phyloP scores from a whole-genome alignment of 495 filamentous ascomycete genomes.

The Aspergillus leporis region DNA sequence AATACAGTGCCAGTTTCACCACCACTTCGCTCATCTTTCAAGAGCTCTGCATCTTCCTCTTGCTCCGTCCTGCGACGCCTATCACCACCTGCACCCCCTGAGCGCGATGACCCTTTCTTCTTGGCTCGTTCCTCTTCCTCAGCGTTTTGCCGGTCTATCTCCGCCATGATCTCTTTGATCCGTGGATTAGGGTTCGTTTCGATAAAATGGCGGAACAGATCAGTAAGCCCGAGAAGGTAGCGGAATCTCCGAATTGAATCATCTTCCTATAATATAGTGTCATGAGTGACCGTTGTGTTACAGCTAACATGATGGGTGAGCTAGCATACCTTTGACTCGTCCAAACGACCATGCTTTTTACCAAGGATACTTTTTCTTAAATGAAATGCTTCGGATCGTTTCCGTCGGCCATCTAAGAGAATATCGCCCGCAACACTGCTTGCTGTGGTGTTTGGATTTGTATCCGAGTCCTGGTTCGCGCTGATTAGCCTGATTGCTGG shows the following conservation, averaged over 20 bases:
- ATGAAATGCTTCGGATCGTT: constrained; percentile 79
- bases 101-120: constrained; percentile 72
- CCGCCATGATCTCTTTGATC: constrained; percentile 85
- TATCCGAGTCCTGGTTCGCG: constrained; percentile 72
- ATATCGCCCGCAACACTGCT: constrained; percentile 82
- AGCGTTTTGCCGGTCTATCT: constrained; percentile 90
- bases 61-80: constrained; percentile 88
- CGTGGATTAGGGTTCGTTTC: constrained; percentile 92
- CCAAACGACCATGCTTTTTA: constrained; percentile 88
- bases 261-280: constrained; percentile 66
- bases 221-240: constrained; percentile 92
- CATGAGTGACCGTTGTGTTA: neutral
- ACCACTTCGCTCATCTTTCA: constrained; percentile 87
- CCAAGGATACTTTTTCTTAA: constrained; percentile 88
- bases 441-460: constrained; percentile 86
- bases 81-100: constrained; percentile 80
- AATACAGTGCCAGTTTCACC: constrained; percentile 86
- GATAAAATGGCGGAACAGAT: constrained; percentile 99
- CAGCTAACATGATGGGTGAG: neutral
- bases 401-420: constrained; percentile 74
- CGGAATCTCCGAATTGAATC: constrained; percentile 94
- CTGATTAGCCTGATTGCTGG: constrained; percentile 10
- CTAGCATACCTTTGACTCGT: constrained; percentile 79
- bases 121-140: constrained; percentile 67
- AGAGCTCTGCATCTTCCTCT: constrained; percentile 94